phyloP scores from a whole-genome alignment of 371 early-diverging fungal genomes.

The Mucor circinelloides region DNA sequence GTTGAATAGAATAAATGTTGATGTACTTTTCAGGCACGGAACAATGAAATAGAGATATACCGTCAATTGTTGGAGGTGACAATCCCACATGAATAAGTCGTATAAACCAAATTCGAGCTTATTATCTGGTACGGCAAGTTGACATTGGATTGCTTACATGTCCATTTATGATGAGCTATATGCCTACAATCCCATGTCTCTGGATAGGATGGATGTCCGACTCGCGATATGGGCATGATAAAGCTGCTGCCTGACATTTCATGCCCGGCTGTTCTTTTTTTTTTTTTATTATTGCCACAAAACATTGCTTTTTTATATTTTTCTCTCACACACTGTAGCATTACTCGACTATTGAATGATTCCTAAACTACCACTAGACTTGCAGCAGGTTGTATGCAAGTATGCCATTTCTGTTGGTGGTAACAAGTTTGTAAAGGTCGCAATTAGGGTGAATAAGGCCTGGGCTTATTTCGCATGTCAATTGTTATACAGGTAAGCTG shows the following conservation, averaged over 20 bases:
- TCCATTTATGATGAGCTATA: too few relatives aligned
- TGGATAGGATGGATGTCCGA: too few relatives aligned
- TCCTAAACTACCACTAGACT: constrained; percentile 8
- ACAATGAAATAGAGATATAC: too few relatives aligned
- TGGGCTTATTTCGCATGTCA: constrained; percentile 23
- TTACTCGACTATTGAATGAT: neutral
- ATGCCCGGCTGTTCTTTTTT: neutral
- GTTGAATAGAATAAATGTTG: too few relatives aligned
- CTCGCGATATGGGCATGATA: too few relatives aligned
- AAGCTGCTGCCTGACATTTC: neutral
- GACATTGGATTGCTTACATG: too few relatives aligned
- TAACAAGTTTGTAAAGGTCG: constrained; percentile 2
- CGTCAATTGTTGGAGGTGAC: too few relatives aligned
- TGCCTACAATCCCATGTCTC: too few relatives aligned
- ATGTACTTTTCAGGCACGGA: too few relatives aligned
- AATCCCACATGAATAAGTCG: too few relatives aligned
- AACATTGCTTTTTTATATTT: neutral
- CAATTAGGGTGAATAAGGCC: constrained; percentile 7
- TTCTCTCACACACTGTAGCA: neutral
- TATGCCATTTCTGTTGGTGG: neutral
- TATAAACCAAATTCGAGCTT: too few relatives aligned
- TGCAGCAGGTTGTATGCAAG: constrained; percentile 14
- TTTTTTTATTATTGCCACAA: neutral
- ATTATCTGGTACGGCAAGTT: too few relatives aligned
- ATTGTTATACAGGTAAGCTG: constrained; percentile 10